phyloP scores from a whole-genome alignment of 257 asterid genomes.

The Voacanga thouarsii region DNA sequence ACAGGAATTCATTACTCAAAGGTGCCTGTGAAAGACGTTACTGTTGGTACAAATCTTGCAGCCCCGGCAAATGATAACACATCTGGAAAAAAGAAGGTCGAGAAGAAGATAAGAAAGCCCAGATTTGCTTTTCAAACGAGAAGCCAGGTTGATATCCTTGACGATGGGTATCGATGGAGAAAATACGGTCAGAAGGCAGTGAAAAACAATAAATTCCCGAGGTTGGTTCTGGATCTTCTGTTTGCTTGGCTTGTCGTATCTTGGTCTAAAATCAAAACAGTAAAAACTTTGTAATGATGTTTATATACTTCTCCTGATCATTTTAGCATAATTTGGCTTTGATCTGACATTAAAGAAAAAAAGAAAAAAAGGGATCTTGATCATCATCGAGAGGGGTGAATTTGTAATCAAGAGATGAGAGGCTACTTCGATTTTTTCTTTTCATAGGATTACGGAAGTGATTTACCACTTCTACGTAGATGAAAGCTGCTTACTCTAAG shows the following conservation, averaged over 20 bases:
- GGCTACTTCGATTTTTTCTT: no score
- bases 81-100: constrained; percentile 1
- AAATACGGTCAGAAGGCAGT: constrained; percentile 70
- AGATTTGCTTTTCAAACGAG: constrained; percentile 41
- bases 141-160: constrained; percentile 52
- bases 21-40: background rate
- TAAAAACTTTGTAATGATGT: no score
- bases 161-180: constrained; percentile 74
- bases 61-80: background rate
- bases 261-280: no score
- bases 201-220: constrained; percentile 59
- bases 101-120: constrained; percentile 33
- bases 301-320: no score
- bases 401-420: no score
- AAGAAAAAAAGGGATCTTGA: background rate
- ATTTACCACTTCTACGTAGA: no score
- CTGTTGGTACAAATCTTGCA: background rate
- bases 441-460: no score
- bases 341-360: no score
- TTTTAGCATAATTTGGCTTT: no score
- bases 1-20: constrained; percentile 8
- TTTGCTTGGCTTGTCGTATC: background rate
- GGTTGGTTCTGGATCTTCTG: constrained; percentile 26
- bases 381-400: background rate
- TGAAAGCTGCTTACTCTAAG: no score